Conservation (phyloP, 768 basidiomycete species). For the Plicaturopsis crispa region DNA sequence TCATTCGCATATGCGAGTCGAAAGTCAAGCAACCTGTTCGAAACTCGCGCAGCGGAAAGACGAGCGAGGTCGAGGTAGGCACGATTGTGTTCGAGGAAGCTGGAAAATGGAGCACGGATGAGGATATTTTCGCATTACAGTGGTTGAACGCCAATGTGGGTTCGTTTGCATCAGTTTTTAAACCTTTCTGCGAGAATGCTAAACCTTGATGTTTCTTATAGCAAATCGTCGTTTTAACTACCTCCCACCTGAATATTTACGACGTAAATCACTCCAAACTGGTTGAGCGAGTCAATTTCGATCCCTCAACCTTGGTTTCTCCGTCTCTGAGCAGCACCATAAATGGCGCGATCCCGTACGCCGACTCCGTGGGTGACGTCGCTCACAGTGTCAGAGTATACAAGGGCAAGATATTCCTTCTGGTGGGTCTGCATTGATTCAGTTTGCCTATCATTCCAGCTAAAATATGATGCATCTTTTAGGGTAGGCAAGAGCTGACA, state of each 20-base stretch:
- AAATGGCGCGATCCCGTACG: slow-evolving; percentile 38
- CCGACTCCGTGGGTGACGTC: slow-evolving; percentile 44
- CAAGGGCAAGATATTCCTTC: slow-evolving; percentile 84
- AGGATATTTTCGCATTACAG: slow-evolving; percentile 64
- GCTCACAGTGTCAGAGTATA: slow-evolving; percentile 72
- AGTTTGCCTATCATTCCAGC: not conserved
- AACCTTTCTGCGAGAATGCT: not conserved
- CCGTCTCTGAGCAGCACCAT: slow-evolving; percentile 40
- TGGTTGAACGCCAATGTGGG: slow-evolving; percentile 89
- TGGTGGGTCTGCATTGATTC: slow-evolving; percentile 56
- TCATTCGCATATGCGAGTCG: slow-evolving; percentile 62
- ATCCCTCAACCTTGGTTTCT: slow-evolving; percentile 47
- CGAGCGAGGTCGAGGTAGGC: slow-evolving; percentile 52
- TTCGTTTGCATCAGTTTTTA: slow-evolving; percentile 21
- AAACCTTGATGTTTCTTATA: slow-evolving; percentile 17
- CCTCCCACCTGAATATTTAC: slow-evolving; percentile 54
- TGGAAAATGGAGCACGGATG: slow-evolving; percentile 52
- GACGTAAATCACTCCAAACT: slow-evolving; percentile 49
- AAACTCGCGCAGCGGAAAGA: slow-evolving; percentile 54
- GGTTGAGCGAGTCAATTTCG: slow-evolving; percentile 57
- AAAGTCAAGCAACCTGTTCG: slow-evolving; percentile 40
- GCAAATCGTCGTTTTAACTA: slow-evolving; percentile 66
- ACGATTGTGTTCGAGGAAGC: slow-evolving; percentile 55
- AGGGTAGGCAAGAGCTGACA: slow-evolving; percentile 61
- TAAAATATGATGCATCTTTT: slow-evolving; percentile 7